phyloP scores from a whole-genome alignment of 106 monocot genomes.

The Acorus gramineus region DNA sequence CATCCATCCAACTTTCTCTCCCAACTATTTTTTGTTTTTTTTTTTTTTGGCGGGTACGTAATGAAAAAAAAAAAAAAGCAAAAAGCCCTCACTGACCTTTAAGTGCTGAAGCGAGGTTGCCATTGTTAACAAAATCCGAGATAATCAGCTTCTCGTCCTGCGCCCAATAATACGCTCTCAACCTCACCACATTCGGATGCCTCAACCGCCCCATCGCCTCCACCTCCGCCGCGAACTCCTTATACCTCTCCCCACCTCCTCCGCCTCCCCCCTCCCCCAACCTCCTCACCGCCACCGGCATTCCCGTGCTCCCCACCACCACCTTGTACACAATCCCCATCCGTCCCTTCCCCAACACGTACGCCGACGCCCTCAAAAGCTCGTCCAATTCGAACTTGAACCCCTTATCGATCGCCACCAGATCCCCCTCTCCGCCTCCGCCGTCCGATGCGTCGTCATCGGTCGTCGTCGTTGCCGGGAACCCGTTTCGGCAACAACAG shows the following conservation, averaged over 20 bases:
- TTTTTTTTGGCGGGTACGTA: neutral
- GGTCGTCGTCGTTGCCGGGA: too few species aligned
- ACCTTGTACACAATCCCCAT: conserved; percentile 91
- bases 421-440: conserved; percentile 16
- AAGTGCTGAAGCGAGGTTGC: conserved; percentile 68
- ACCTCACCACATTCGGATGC: conserved; percentile 73
- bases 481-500: neutral
- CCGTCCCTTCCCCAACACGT: conserved; percentile 82
- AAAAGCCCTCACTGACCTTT: conserved; percentile 35
- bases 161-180: conserved; percentile 84
- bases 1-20: too few species aligned
- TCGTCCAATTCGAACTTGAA: conserved; percentile 76
- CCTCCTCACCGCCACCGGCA: conserved; percentile 68
- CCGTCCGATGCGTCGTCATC: neutral
- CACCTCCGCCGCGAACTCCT: conserved; percentile 80
- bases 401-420: conserved; percentile 73
- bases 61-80: neutral
- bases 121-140: conserved; percentile 69
- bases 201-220: conserved; percentile 41
- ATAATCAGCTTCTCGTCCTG: conserved; percentile 81
- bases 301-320: conserved; percentile 59
- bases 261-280: conserved; percentile 38
- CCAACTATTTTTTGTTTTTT: neutral
- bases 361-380: conserved; percentile 80
- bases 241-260: conserved; percentile 27